Percentiles rank a stretch among this genome's conserved stretches.
Evolutionary conservation across 2,329 filamentous ascomycete genomes (phyloP).

Genomic region (Cordyceps fumosorosea): DNA sequence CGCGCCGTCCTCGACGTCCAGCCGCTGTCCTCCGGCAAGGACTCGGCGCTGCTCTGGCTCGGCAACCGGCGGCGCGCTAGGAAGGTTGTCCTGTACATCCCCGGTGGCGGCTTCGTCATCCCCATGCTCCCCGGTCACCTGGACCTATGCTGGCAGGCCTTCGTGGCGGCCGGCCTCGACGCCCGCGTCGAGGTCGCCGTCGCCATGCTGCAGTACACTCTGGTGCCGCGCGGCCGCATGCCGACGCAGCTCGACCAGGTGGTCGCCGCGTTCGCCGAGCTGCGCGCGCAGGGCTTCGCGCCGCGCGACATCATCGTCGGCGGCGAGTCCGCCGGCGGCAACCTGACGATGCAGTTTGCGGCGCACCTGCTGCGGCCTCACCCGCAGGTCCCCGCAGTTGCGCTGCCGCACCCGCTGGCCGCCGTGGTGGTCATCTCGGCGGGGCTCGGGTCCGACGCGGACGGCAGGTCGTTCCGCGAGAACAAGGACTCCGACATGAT

Average conservation of each 20-base stretch:
- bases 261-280: background rate
- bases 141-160: constrained; percentile 21
- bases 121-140: constrained; percentile 19
- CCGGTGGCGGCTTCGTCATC: constrained; percentile 22
- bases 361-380: constrained; percentile 23
- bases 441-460: constrained; percentile 14
- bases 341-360: constrained; percentile 24
- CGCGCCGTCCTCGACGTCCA: constrained; percentile 15
- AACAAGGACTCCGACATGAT: constrained; percentile 2
- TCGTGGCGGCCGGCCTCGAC: constrained; percentile 15
- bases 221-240: constrained; percentile 21
- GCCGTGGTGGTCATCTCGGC: constrained; percentile 12
- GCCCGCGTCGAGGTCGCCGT: constrained; percentile 22
- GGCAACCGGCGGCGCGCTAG: constrained; percentile 20
- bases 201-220: constrained; percentile 28
- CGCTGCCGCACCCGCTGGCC: background rate
- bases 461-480: background rate
- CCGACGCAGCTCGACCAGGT: background rate
- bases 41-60: constrained; percentile 21
- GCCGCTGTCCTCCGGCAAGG: constrained; percentile 12
- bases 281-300: constrained; percentile 25
- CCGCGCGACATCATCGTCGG: constrained; percentile 26
- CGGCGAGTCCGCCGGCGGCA: constrained; percentile 28
- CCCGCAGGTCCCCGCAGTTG: constrained; percentile 16
- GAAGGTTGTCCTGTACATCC: constrained; percentile 24